A percentile compares a stretch with the other conserved stretches of the same genome.
phyloP scores from a whole-genome alignment of 768 basidiomycete species.

The Coprinellus micaceus region DNA sequence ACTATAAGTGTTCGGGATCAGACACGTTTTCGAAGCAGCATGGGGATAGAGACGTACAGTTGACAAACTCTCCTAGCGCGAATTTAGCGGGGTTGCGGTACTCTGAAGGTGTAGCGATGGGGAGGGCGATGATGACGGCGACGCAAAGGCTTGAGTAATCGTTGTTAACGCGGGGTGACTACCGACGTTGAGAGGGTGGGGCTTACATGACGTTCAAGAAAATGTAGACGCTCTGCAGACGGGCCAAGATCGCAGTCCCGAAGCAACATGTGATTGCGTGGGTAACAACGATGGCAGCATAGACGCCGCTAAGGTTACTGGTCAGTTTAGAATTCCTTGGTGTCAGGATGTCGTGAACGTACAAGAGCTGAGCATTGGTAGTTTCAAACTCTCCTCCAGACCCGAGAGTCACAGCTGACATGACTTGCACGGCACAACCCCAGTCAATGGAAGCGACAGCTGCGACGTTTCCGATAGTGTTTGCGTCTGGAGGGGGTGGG shows the following conservation, averaged over 20 bases:
- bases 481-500: constrained; percentile 34
- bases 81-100: constrained; percentile 58
- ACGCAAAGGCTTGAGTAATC: constrained; percentile 47
- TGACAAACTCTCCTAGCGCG: constrained; percentile 60
- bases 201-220: constrained; percentile 65
- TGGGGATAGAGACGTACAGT: constrained; percentile 35
- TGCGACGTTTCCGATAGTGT: constrained; percentile 50
- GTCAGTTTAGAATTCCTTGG: background rate
- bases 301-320: constrained; percentile 63
- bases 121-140: constrained; percentile 66
- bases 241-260: constrained; percentile 60
- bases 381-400: constrained; percentile 38
- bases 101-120: constrained; percentile 55
- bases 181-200: background rate
- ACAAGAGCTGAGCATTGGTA: constrained; percentile 45
- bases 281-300: constrained; percentile 52
- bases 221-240: constrained; percentile 68
- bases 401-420: constrained; percentile 61
- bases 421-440: constrained; percentile 61
- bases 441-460: constrained; percentile 59
- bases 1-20: too few species aligned
- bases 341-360: constrained; percentile 14
- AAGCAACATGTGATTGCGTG: constrained; percentile 67
- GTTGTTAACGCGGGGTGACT: background rate
- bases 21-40: too few species aligned